phyloP scores from a whole-genome alignment of 2,329 filamentous ascomycete species.

The Pseudopyricularia javanii region DNA sequence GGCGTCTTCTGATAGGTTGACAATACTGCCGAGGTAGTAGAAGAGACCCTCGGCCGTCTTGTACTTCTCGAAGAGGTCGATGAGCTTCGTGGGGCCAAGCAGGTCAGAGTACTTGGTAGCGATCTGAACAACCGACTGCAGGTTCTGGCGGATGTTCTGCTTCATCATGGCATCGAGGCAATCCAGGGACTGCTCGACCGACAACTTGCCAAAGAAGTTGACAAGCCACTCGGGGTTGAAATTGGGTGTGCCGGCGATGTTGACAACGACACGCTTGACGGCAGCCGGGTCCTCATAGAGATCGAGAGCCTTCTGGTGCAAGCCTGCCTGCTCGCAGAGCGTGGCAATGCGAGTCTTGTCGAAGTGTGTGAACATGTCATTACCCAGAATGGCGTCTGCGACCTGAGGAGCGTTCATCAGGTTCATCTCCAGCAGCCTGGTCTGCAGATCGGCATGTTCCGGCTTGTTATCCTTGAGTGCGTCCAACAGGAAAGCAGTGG shows the following conservation, averaged over 20 bases:
- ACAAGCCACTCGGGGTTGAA: constrained; percentile 86
- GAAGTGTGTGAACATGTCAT: constrained; percentile 97
- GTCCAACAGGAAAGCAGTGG: constrained; percentile 94
- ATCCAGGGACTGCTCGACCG: constrained; percentile 87
- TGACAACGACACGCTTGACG: constrained; percentile 82
- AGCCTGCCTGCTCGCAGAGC: constrained; percentile 85
- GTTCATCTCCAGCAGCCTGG: constrained; percentile 95
- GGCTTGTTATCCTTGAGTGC: constrained; percentile 89
- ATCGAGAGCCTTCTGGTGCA: constrained; percentile 79
- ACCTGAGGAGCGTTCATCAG: constrained; percentile 92
- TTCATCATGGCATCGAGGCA: constrained; percentile 95
- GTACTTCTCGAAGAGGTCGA: constrained; percentile 94
- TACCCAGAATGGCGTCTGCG: constrained; percentile 91
- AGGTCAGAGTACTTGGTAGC: constrained; percentile 97
- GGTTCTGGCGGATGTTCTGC: constrained; percentile 89
- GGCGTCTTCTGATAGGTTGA: constrained; percentile 88
- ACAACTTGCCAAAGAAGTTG: constrained; percentile 86
- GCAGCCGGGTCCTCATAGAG: constrained; percentile 84
- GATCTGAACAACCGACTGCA: constrained; percentile 88
- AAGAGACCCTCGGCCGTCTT: constrained; percentile 93
- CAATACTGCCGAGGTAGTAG: constrained; percentile 96
- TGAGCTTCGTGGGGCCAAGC: constrained; percentile 73
- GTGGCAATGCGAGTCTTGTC: constrained; percentile 81
- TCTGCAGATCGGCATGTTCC: constrained; percentile 88
- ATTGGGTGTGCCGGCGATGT: constrained; percentile 70